Evolutionary conservation across 768 basidiomycete genomes (phyloP), one percentile per base, ranked within the genome.

Genomic region (Dacryopinax spathularia): DNA sequence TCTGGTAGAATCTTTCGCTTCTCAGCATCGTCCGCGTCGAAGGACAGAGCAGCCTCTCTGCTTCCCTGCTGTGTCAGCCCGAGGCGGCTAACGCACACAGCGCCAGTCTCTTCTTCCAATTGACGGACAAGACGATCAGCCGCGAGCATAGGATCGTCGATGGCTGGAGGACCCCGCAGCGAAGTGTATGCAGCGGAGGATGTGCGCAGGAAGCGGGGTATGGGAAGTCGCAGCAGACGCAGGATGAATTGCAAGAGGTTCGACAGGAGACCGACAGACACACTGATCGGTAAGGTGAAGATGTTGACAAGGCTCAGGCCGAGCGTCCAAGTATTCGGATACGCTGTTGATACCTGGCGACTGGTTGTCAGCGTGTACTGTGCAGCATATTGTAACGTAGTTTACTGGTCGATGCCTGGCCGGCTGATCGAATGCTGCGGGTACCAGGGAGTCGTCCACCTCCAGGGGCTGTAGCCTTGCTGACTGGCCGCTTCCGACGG

Each of bases 61-160:
- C 48, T 29, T 15, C 31, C 25, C 31, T 56, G 48, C 48, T 27
- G 29, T 5, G 48, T 27, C 34, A n/a, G 22, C 2, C 20, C 34
- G 27, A 20, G 60, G 22, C 78, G 76, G 59, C 80, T 80, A 43
- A 86, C 75, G 63, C 78, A 83, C 16, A 84, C 74, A 0, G 88
- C 89, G 3, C 90, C 89, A 0, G 89, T 91, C 71, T 90, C 88
- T 65, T 91, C 89, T 72, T 94, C 90, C 3, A 93, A 78, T 33
- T 85, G 82, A 22, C 84, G 80, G 18, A 94, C 78, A 87, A 89
- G 91, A 29, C 85, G 78, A 66, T 89, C 89, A 0, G 83, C 79
- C 0, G 83, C 85, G 16, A 81, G 77, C n/a, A 75, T 74, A 1
- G 82, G 74, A 66, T 80, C 75, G 22, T 67, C 66, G 12, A 27